These are phyloP conservation scores for Dipteronia dyeriana DNA, from an alignment of 345 rosid species.

Conservation along the genomic window DNA sequence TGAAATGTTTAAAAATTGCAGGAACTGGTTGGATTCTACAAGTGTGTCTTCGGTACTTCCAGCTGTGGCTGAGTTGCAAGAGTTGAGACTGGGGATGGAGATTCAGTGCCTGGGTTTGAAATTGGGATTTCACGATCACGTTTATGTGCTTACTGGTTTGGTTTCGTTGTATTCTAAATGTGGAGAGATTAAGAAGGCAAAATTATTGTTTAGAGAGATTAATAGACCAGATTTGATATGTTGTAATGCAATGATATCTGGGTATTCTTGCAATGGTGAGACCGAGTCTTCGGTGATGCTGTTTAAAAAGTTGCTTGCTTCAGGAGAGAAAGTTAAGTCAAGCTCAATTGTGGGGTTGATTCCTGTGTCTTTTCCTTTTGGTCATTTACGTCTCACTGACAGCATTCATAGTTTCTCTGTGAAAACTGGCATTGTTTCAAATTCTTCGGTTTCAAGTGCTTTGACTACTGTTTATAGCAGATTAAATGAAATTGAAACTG, in stretches of 20 bases:
- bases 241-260: constrained; percentile 80
- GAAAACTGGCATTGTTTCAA: constrained; percentile 48
- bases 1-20: constrained; percentile 45
- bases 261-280: constrained; percentile 57
- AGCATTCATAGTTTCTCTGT: constrained; percentile 59
- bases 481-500: constrained; percentile 59
- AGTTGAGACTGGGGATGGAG: constrained; percentile 55
- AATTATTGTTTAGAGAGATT: constrained; percentile 53
- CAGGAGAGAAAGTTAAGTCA: constrained; percentile 48
- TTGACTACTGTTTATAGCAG: constrained; percentile 64
- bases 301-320: constrained; percentile 51
- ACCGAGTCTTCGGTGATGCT: constrained; percentile 48
- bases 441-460: constrained; percentile 60
- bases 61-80: constrained; percentile 71
- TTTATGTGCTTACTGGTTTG: constrained; percentile 63
- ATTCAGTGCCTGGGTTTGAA: constrained; percentile 60
- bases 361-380: constrained; percentile 59
- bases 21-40: constrained; percentile 44
- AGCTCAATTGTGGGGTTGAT: constrained; percentile 72
- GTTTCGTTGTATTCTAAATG: constrained; percentile 65
- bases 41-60: constrained; percentile 64
- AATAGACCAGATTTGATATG: constrained; percentile 60
- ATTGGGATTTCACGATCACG: constrained; percentile 51
- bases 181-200: constrained; percentile 42
- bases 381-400: constrained; percentile 49